Conservation (phyloP, 352 stramenopile genomes). For the Phytophthora tubulina region DNA sequence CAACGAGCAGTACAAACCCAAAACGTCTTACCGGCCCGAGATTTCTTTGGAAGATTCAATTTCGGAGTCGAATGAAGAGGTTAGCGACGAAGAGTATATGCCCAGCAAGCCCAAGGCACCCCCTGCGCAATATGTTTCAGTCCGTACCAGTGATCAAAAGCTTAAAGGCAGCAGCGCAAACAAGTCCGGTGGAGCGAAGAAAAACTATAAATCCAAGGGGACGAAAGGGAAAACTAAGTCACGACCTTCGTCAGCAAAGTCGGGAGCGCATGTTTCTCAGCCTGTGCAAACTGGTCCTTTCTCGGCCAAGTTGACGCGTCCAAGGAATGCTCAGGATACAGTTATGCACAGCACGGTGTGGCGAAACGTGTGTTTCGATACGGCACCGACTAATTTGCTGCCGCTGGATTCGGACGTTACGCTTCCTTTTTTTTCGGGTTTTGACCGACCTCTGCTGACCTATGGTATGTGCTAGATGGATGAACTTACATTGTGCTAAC, state of each 20-base stretch:
- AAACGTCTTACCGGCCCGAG: slow-evolving; percentile 12
- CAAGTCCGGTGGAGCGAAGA: slow-evolving; percentile 18
- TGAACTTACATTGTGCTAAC: too few relatives aligned
- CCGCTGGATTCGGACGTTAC: slow-evolving; percentile 20
- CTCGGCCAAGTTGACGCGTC: slow-evolving; percentile 42
- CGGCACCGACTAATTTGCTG: slow-evolving; percentile 47
- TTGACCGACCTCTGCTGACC: slow-evolving; percentile 45
- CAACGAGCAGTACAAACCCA: slow-evolving; percentile 10
- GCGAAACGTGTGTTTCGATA: slow-evolving; percentile 54
- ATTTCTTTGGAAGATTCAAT: slow-evolving; percentile 15
- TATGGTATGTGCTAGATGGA: slow-evolving; percentile 47
- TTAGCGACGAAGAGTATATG: slow-evolving; percentile 46
- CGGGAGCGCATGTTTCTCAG: slow-evolving; percentile 1
- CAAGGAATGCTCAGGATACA: slow-evolving; percentile 46
- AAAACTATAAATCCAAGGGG: slow-evolving; percentile 14
- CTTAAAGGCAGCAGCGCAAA: slow-evolving; percentile 28
- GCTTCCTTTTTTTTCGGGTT: slow-evolving; percentile 42
- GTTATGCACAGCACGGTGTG: slow-evolving; percentile 61
- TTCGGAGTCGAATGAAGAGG: slow-evolving; percentile 29
- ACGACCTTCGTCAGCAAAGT: slow-evolving; percentile 33
- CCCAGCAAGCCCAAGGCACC: slow-evolving; percentile 26
- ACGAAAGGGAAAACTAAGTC: slow-evolving; percentile 33
- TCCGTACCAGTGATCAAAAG: slow-evolving; percentile 11
- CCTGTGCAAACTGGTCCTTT: slow-evolving; percentile 26
- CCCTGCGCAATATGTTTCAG: neutral